Conservation (phyloP, 768 basidiomycete species). For the Russula abietina region DNA sequence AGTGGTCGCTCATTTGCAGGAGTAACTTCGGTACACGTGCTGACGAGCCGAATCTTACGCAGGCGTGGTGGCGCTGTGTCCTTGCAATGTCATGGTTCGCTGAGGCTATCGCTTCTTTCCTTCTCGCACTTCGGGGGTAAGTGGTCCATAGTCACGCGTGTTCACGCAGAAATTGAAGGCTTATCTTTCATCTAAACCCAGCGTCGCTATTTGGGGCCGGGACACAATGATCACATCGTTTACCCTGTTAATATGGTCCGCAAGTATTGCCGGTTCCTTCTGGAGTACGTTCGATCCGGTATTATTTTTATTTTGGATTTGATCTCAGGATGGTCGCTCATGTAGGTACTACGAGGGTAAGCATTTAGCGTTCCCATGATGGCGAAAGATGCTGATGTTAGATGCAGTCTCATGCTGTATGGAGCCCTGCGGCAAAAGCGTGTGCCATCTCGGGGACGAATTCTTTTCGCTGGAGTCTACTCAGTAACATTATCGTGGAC, state of each 20-base stretch:
- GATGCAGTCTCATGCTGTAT: constrained; percentile 2
- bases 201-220: constrained; percentile 22
- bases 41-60: background rate
- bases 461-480: constrained; percentile 18
- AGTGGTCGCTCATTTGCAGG: background rate
- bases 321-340: background rate
- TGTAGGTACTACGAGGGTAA: constrained; percentile 15
- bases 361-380: background rate
- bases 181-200: background rate
- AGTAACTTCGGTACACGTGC: too few species aligned
- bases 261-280: background rate
- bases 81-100: constrained; percentile 18
- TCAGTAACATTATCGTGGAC: constrained; percentile 18
- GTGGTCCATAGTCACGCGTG: constrained; percentile 1
- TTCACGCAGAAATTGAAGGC: background rate
- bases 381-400: background rate
- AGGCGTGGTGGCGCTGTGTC: constrained; percentile 16
- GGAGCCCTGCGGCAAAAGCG: background rate
- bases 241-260: background rate
- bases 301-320: background rate
- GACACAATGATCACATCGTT: background rate
- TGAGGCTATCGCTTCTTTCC: constrained; percentile 16
- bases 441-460: constrained; percentile 12
- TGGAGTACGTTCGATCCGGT: constrained; percentile 11
- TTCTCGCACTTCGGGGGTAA: constrained; percentile 21